These are phyloP conservation scores for Chaetothyriales sp. DNA, from an alignment of 2,329 filamentous ascomycete species.

Conservation along the genomic window DNA sequence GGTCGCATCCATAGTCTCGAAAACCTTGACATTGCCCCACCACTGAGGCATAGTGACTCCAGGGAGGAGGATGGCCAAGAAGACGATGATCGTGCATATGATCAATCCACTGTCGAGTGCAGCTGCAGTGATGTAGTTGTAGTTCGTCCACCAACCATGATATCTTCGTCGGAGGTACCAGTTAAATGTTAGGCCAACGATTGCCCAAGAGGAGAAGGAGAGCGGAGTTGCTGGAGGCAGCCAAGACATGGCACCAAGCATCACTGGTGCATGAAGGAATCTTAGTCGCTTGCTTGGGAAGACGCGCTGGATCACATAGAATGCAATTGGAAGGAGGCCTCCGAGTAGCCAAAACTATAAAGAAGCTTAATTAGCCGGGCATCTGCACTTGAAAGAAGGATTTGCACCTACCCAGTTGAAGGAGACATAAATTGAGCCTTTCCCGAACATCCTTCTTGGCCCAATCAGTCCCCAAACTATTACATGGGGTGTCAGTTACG, in stretches of 20 bases:
- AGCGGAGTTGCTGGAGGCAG: slow-evolving; percentile 22
- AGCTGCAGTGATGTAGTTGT: slow-evolving; percentile 29
- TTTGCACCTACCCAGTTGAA: slow-evolving; percentile 22
- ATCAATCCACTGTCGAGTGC: slow-evolving; percentile 25
- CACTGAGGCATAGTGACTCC: slow-evolving; percentile 22
- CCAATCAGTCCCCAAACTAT: slow-evolving; percentile 42
- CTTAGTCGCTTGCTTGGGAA: background rate
- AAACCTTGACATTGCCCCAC: slow-evolving; percentile 23
- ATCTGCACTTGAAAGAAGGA: no score
- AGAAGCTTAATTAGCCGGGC: no score
- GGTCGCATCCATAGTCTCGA: slow-evolving; percentile 46
- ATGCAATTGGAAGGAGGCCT: slow-evolving; percentile 30
- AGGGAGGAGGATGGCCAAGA: slow-evolving; percentile 24
- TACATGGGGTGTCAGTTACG: slow-evolving; percentile 6
- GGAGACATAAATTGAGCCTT: slow-evolving; percentile 35
- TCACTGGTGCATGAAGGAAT: slow-evolving; percentile 21
- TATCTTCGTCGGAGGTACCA: slow-evolving; percentile 23
- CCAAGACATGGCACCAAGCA: slow-evolving; percentile 20
- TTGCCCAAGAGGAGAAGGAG: slow-evolving; percentile 25
- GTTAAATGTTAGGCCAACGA: slow-evolving; percentile 28
- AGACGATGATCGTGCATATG: slow-evolving; percentile 24
- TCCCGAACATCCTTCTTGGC: slow-evolving; percentile 35
- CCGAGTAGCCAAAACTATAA: slow-evolving; percentile 38
- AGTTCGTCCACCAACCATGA: slow-evolving; percentile 28
- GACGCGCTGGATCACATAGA: slow-evolving; percentile 30